Percentiles rank a stretch among this genome's conserved stretches.
phyloP scores from a whole-genome alignment of 2,329 filamentous ascomycete genomes.

The Penicillium brevicompactum region DNA sequence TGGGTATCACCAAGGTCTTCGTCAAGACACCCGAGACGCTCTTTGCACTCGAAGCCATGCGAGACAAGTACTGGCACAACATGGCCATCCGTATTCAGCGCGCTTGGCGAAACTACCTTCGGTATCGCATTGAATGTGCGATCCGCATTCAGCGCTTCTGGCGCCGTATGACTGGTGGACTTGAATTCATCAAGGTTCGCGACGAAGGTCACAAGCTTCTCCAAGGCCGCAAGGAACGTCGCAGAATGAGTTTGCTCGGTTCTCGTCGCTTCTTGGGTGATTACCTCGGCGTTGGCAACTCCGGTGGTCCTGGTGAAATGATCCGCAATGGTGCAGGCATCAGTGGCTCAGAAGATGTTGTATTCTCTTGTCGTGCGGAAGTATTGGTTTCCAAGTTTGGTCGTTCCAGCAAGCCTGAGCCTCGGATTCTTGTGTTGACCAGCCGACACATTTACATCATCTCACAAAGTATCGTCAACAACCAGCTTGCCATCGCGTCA shows the following conservation, averaged over 20 bases:
- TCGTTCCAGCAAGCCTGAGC: slow-evolving; percentile 89
- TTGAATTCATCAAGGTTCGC: slow-evolving; percentile 83
- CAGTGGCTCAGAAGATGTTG: slow-evolving; percentile 64
- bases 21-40: slow-evolving; percentile 97
- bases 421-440: slow-evolving; percentile 82
- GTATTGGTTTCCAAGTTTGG: slow-evolving; percentile 92
- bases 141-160: slow-evolving; percentile 94
- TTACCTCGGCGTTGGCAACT: slow-evolving; percentile 85
- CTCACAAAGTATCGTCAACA: slow-evolving; percentile 78
- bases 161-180: slow-evolving; percentile 87
- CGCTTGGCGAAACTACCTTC: slow-evolving; percentile 93
- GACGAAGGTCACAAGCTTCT: slow-evolving; percentile 85
- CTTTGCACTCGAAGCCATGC: slow-evolving; percentile 96
- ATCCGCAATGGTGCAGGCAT: slow-evolving; percentile 76
- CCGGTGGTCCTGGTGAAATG: slow-evolving; percentile 75
- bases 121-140: slow-evolving; percentile 89
- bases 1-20: slow-evolving; percentile 95
- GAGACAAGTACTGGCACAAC: slow-evolving; percentile 98
- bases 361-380: slow-evolving; percentile 92
- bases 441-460: slow-evolving; percentile 87
- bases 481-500: slow-evolving; percentile 76
- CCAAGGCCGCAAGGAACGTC: slow-evolving; percentile 82
- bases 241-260: slow-evolving; percentile 86
- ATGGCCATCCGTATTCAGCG: slow-evolving; percentile 98
- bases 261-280: slow-evolving; percentile 92